Base-by-base conservation (phyloP, 768 basidiomycete genomes). In the Strobilomyces echinocephalus region DNA sequence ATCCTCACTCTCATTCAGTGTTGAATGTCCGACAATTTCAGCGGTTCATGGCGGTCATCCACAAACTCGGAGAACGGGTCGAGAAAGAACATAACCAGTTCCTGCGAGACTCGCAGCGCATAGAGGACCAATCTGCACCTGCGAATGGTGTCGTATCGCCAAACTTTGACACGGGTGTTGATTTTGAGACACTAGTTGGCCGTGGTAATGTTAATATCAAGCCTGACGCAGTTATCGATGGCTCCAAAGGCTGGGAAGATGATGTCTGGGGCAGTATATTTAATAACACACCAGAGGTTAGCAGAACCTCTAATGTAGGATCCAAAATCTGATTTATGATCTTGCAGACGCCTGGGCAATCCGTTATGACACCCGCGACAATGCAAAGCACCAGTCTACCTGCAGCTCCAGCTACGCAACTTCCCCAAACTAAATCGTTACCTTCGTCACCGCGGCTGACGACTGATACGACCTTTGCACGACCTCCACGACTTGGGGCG, bases 71-170 rank as follows among this genome's bases (percentile, higher is more conserved):
- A 16, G 84, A 89, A 26, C 84, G 95, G 8, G 95, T 99, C 10
- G 92, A 97, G 71, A 81, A 81, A 60, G 97, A 98, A 67, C 97
- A 98, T 59, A 76, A 86, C 53, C 89, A 93, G 62, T 95, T 94
- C 68, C 76, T 99, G 9, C 85, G 91, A 36, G 97, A 98, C 66
- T 88, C 93, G 2, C 92, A 94, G 59, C 80, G 95, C 30, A 75
- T 95, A 20, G 94, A 97, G 64, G 90, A 93, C 64, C 84, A 78
- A 26, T 87, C 83, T 39, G 74, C 78, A 2, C 71, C 77, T 3
- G 56, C 67, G 16, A 75, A 79, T 61, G 80, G 79, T 2, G 66
- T 66, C 15, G 61, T 70, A 52, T 60, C 66, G 21, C 59, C 67
- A 21, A 58, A 65, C 51, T 65, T 76, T 38, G 70, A 73, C n/a